Percentiles rank a stretch among this genome's conserved stretches.
Evolutionary conservation across 768 basidiomycete genomes (phyloP).

Genomic region (Cystofilobasidium macerans): DNA sequence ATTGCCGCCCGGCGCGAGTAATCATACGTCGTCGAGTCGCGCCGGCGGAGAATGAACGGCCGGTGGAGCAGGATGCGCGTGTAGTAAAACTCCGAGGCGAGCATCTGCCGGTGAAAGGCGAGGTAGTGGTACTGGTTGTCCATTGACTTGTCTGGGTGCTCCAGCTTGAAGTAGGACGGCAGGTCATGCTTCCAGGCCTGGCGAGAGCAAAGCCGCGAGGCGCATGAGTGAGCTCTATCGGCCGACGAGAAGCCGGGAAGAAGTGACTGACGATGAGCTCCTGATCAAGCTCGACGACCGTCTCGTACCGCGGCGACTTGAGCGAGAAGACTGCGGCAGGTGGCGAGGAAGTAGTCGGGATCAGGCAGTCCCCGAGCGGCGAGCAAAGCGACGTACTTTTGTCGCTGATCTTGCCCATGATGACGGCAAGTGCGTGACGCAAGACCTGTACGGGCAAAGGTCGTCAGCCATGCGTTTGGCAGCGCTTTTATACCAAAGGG

Average conservation of each 20-base stretch:
- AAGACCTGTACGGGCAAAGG: neutral
- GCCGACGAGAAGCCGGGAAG: constrained; percentile 29
- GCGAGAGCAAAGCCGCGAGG: no score
- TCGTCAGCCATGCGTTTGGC: neutral
- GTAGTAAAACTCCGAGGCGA: constrained; percentile 38
- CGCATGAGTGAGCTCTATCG: neutral
- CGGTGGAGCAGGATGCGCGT: constrained; percentile 38
- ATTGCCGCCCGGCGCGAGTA: constrained; percentile 39
- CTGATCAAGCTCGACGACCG: constrained; percentile 38
- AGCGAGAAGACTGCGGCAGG: constrained; percentile 34
- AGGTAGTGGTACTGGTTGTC: constrained; percentile 37
- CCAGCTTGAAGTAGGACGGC: constrained; percentile 25
- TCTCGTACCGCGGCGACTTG: constrained; percentile 38
- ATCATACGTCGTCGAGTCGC: constrained; percentile 35
- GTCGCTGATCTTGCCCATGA: constrained; percentile 39
- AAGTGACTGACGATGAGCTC: constrained; percentile 35
- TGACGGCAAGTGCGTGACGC: constrained; percentile 37
- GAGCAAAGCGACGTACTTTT: constrained; percentile 30
- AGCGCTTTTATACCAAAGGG: neutral
- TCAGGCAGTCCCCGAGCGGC: neutral
- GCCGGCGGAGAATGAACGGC: constrained; percentile 37
- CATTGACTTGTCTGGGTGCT: constrained; percentile 36
- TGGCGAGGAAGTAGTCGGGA: neutral
- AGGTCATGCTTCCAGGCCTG: constrained; percentile 14
- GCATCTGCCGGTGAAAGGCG: constrained; percentile 38